Base-by-base conservation (phyloP, 2,329 filamentous ascomycete species). In the Cadophora sp. region DNA sequence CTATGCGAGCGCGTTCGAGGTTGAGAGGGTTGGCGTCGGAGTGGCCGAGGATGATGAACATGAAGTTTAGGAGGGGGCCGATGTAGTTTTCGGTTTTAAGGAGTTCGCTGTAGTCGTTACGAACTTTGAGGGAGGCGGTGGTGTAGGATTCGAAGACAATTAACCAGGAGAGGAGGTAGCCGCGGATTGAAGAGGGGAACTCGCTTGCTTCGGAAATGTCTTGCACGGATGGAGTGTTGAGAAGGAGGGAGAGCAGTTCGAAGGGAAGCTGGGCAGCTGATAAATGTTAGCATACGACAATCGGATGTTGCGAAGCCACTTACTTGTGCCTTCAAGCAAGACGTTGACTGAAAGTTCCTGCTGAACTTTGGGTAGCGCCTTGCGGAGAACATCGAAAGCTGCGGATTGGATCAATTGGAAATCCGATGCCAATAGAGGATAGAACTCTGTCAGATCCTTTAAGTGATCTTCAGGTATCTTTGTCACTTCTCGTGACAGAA, bases 101-200 rank as follows among this genome's bases (percentile, higher is more conserved):
- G 68, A 92, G 88, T 27, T 93, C 87, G 0, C 89, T 87, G 75
- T 97, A 98, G 75, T 94, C 90, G 68, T 87, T 88, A 73, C 93
- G 92, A 19, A 98, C 89, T 74, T 93, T 93, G 78, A 92, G 91
- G 0, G 94, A 93, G 14, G 94, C 89, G 24, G 89, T 88, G 22
- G 84, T 83, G 76, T 95, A 97, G 55, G 95, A 91, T 73, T 97
- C 93, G 76, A 97, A 98, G 0, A 97, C 85, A 1, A 98, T 84
- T 71, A 92, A 88, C 96, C 96, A 99, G 12, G 93, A 92, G 31
- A 97, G 83, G 2, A 99, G 84, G 76, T 97, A 99, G 11, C 90
- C 89, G 63, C 93, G 88, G 59, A 97, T 83, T 0, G 86, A 77
- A 0, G 88, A 82, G 12, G 93, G 93, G 74, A 94, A 91, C 19